A percentile compares a stretch with the other conserved stretches of the same genome.
Evolutionary conservation across 2,329 filamentous ascomycete genomes (phyloP).

Genomic region (Gnomoniopsis sp.): DNA sequence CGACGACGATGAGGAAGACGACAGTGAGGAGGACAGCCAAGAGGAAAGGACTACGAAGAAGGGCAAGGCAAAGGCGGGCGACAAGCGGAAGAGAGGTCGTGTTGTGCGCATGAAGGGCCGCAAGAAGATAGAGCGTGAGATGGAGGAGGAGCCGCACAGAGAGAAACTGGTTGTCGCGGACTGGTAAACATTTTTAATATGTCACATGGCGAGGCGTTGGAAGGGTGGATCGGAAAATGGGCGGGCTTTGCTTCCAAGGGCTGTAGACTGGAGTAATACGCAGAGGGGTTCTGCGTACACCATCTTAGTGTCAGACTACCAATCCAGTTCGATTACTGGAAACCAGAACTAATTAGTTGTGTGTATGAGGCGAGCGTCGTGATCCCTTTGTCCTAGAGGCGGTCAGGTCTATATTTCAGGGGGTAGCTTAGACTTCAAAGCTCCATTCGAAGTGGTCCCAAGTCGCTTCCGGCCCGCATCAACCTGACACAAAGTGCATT

Average conservation of each 20-base stretch:
- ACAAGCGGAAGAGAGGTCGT: slow-evolving; percentile 50
- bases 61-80: slow-evolving; percentile 57
- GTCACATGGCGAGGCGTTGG: slow-evolving; percentile 8
- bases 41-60: slow-evolving; percentile 28
- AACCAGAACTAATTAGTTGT: background rate
- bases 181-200: background rate
- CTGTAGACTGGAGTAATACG: slow-evolving; percentile 1
- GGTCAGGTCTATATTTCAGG: slow-evolving; percentile 7
- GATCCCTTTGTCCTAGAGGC: background rate
- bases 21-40: slow-evolving; percentile 44
- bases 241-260: background rate
- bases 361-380: background rate
- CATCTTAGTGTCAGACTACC: background rate
- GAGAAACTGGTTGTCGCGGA: slow-evolving; percentile 31
- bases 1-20: slow-evolving; percentile 53
- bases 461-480: slow-evolving; percentile 1
- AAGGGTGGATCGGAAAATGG: background rate
- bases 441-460: slow-evolving; percentile 4
- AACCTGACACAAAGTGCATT: slow-evolving; percentile 10
- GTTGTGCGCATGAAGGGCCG: slow-evolving; percentile 47
- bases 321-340: background rate
- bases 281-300: background rate
- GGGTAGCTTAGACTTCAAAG: background rate
- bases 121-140: slow-evolving; percentile 76
- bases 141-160: slow-evolving; percentile 58